These are phyloP conservation scores for Acacia concinna DNA, from an alignment of 331 rosid genomes.

Conservation along the genomic window DNA sequence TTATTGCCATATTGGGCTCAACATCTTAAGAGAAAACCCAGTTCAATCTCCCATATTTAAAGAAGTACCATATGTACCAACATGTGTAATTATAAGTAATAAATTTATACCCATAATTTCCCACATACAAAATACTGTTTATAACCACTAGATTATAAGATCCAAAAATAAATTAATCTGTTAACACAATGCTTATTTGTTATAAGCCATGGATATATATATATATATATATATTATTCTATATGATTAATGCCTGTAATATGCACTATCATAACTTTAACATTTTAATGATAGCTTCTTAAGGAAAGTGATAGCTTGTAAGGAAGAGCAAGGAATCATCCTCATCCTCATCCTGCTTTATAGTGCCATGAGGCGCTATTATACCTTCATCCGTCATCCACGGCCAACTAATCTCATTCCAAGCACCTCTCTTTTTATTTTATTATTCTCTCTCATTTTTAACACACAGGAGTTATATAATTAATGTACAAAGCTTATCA, in stretches of 20 bases:
- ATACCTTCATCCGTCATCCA: constrained; percentile 35
- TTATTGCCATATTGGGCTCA: too few species aligned
- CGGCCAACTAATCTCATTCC: constrained; percentile 38
- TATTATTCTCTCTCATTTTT: not conserved
- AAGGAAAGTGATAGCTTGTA: not conserved
- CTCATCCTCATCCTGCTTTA: constrained; percentile 21
- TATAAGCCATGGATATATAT: not conserved
- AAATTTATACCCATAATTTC: too few species aligned
- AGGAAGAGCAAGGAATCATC: constrained; percentile 22
- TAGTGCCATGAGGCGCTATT: not conserved
- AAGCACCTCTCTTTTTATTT: constrained; percentile 31
- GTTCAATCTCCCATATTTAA: too few species aligned
- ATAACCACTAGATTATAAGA: too few species aligned
- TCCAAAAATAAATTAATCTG: too few species aligned
- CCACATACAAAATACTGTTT: too few species aligned
- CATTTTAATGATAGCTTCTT: not conserved
- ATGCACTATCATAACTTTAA: not conserved
- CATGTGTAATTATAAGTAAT: too few species aligned
- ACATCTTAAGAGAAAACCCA: too few species aligned
- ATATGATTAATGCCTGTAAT: not conserved
- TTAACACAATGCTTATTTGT: too few species aligned
- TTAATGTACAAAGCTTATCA: too few species aligned
- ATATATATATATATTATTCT: too few species aligned
- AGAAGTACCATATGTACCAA: too few species aligned
- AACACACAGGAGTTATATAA: not conserved